Conservation (phyloP, 2,329 filamentous ascomycete species). For the Phaeomoniella chlamydospora region DNA sequence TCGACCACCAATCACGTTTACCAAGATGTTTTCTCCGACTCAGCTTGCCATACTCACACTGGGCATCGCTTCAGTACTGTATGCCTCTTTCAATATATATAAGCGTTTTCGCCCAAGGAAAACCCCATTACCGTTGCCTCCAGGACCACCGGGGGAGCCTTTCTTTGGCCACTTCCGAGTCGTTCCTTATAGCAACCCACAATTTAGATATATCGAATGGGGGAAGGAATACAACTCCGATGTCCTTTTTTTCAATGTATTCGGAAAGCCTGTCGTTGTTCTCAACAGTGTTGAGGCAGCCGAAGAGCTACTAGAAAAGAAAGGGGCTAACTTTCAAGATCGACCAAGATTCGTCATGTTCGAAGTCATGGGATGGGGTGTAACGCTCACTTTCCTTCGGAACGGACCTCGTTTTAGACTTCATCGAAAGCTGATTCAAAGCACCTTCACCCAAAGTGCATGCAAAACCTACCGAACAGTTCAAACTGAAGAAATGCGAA, state of each 20-base stretch:
- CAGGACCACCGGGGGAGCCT: slow-evolving; percentile 3
- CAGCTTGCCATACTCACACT: neutral
- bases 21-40: neutral
- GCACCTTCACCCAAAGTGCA: slow-evolving; percentile 25
- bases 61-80: neutral
- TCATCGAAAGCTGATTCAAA: slow-evolving; percentile 30
- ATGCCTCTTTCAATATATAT: too few relatives aligned
- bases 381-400: slow-evolving; percentile 30
- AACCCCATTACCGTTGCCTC: slow-evolving; percentile 1
- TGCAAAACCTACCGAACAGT: slow-evolving; percentile 15
- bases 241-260: slow-evolving; percentile 3
- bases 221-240: slow-evolving; percentile 5
- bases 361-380: slow-evolving; percentile 27
- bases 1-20: too few relatives aligned
- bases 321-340: slow-evolving; percentile 3
- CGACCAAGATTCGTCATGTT: slow-evolving; percentile 4
- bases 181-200: slow-evolving; percentile 3
- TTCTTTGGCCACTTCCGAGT: slow-evolving; percentile 3
- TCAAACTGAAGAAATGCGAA: slow-evolving; percentile 7
- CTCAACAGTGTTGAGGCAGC: neutral
- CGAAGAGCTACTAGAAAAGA: slow-evolving; percentile 3
- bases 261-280: neutral
- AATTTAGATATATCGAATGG: slow-evolving; percentile 5
- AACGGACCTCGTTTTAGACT: slow-evolving; percentile 28
- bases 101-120: neutral